Conservation (phyloP, 2,329 filamentous ascomycete species). For the Monilinia aucupariae region DNA sequence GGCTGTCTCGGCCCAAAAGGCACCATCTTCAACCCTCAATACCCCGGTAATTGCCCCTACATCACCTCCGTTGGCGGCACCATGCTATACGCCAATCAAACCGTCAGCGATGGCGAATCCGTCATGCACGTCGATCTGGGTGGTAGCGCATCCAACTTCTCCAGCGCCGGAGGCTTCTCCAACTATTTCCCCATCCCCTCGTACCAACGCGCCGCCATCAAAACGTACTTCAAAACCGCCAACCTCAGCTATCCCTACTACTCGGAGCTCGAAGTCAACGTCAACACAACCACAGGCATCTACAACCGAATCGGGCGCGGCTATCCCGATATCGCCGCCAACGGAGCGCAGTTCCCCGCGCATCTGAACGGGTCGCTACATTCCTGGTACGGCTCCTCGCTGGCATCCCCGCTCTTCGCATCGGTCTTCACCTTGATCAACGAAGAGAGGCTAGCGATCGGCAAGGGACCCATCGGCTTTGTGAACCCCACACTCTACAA, state of each 20-base stretch:
- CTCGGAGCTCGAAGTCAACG: conserved; percentile 32
- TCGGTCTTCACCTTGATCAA: conserved; percentile 25
- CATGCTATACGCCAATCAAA: conserved; percentile 43
- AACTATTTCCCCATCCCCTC: conserved; percentile 45
- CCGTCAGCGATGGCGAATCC: conserved; percentile 29
- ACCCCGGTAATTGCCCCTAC: conserved; percentile 63
- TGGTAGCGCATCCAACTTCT: conserved; percentile 40
- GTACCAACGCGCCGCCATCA: conserved; percentile 45
- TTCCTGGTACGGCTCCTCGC: conserved; percentile 23
- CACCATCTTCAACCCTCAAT: conserved; percentile 39
- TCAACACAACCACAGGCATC: conserved; percentile 42
- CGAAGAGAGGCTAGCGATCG: conserved; percentile 1
- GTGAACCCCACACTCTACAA: conserved; percentile 16
- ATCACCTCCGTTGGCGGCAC: conserved; percentile 63
- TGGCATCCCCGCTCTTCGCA: conserved; percentile 26
- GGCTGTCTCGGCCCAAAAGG: conserved; percentile 38
- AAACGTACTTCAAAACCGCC: conserved; percentile 38
- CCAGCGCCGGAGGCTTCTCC: conserved; percentile 45
- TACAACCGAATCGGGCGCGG: conserved; percentile 46
- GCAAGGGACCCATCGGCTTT: conserved; percentile 14
- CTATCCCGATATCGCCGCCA: conserved; percentile 50
- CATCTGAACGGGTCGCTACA: conserved; percentile 14
- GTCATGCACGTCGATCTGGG: conserved; percentile 25
- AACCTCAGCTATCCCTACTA: conserved; percentile 27
- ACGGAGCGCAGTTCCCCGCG: conserved; percentile 40